Evolutionary conservation across 345 rosid genomes (phyloP), one percentile per base, ranked within the genome.

Genomic region (Erysimum cheiranthoides): DNA sequence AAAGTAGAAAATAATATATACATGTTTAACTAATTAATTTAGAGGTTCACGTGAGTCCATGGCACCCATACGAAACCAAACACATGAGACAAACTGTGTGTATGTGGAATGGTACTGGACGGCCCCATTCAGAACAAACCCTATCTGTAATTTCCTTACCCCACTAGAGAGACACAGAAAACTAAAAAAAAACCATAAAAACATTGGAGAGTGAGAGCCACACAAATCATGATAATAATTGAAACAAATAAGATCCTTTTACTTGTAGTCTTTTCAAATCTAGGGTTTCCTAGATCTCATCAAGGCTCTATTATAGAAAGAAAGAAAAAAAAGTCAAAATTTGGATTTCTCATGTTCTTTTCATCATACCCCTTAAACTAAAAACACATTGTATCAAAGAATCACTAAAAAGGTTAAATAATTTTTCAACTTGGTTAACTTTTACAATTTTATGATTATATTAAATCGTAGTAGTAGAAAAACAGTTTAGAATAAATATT

Each of bases 11-110:
- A 45, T 40, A 6, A 13, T 46, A 39, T 38, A 42, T 39, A 67
- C 12, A 31, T 31, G 7, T 63, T 25, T 40, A 17, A 52, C 27
- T 40, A 49, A 35, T 56, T 46, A 17, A 72, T 73, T 53, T 58
- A 40, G 81, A 73, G 81, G 81, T 78, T 78, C 81, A 73, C 81
- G 81, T 78, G 81, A 78, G 72, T 60, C 73, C 73, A 70, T 69
- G 75, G 65, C 67, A 61, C 76, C 67, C 80, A 77, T 66, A 58
- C 49, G 30, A 64, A 77, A 65, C 75, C 66, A 78, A 78, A 78
- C 73, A 78, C 25, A 78, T 49, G 77, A 66, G 81, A 78, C 81
- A 71, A 78, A 66, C 10, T 38, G 72, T 64, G 73, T 46, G 53
- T 77, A 58, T 77, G 72, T 77, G 76, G 71, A 71, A 64, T 49